Percentiles rank a stretch among this genome's conserved stretches.
phyloP scores from a whole-genome alignment of 768 basidiomycete genomes.

The Mycena alexandri region DNA sequence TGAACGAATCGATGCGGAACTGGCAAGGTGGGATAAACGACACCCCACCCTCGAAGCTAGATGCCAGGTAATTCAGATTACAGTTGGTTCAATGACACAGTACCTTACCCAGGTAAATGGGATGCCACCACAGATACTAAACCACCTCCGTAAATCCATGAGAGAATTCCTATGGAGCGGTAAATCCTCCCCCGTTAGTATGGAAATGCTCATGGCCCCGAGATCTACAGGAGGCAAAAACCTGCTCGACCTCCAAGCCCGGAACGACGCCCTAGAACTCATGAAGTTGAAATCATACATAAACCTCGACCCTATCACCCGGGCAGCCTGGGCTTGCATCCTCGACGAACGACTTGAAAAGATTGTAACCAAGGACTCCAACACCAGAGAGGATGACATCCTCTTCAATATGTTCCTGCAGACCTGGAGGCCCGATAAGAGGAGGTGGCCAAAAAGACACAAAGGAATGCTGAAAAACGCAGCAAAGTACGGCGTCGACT shows the following conservation, averaged over 20 bases:
- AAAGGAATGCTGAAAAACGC: constrained; percentile 4
- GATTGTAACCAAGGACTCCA: background rate
- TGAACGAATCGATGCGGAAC: background rate
- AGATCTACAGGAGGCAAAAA: constrained; percentile 17
- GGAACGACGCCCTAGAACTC: constrained; percentile 23
- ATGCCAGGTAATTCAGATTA: background rate
- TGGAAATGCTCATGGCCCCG: background rate
- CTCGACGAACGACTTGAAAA: background rate
- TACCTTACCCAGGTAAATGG: constrained; percentile 6
- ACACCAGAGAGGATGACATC: background rate
- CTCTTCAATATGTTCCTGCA: constrained; percentile 3
- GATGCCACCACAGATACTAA: background rate
- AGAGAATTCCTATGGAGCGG: constrained; percentile 4
- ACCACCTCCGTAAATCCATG: background rate
- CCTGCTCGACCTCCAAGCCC: constrained; percentile 14
- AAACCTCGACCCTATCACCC: background rate
- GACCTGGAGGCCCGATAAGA: background rate
- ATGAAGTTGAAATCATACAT: constrained; percentile 28
- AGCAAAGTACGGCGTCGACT: background rate
- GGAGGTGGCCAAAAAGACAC: background rate
- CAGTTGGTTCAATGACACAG: background rate
- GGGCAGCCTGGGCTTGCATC: constrained; percentile 14
- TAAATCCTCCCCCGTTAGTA: background rate
- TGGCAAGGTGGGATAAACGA: background rate
- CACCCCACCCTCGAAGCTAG: constrained; percentile 1